A percentile compares a stretch with the other conserved stretches of the same genome.
Evolutionary conservation across 495 filamentous ascomycete genomes (phyloP).

Genomic region (Trichoderma gamsii): DNA sequence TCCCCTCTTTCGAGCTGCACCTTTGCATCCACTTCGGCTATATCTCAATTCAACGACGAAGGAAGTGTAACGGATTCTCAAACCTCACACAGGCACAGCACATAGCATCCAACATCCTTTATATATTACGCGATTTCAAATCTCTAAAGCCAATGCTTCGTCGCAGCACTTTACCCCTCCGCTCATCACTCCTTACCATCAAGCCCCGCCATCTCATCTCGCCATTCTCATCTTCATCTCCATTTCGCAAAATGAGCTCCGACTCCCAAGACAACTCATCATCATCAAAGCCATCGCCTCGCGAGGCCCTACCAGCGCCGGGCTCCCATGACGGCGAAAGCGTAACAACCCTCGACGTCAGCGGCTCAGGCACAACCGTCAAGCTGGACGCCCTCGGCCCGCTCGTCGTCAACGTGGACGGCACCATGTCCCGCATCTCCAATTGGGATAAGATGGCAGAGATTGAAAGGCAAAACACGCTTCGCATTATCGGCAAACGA

Average conservation of each 20-base stretch:
- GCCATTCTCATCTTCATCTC: background rate
- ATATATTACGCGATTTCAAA: background rate
- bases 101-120: background rate
- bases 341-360: slow-evolving; percentile 39
- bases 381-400: slow-evolving; percentile 57
- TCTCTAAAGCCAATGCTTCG: background rate
- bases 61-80: no score
- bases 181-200: background rate
- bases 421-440: slow-evolving; percentile 55
- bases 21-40: background rate
- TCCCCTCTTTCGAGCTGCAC: background rate
- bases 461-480: slow-evolving; percentile 53
- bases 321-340: slow-evolving; percentile 14
- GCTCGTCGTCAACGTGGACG: slow-evolving; percentile 62
- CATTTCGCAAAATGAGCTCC: background rate
- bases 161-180: background rate
- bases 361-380: slow-evolving; percentile 43
- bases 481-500: slow-evolving; percentile 56
- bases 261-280: background rate
- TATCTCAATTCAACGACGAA: background rate
- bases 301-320: slow-evolving; percentile 23
- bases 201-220: slow-evolving; percentile 12
- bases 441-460: slow-evolving; percentile 65
- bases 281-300: slow-evolving; percentile 12
- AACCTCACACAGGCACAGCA: background rate